Conservation (phyloP, 495 filamentous ascomycete genomes). For the Xylaria scruposa region DNA sequence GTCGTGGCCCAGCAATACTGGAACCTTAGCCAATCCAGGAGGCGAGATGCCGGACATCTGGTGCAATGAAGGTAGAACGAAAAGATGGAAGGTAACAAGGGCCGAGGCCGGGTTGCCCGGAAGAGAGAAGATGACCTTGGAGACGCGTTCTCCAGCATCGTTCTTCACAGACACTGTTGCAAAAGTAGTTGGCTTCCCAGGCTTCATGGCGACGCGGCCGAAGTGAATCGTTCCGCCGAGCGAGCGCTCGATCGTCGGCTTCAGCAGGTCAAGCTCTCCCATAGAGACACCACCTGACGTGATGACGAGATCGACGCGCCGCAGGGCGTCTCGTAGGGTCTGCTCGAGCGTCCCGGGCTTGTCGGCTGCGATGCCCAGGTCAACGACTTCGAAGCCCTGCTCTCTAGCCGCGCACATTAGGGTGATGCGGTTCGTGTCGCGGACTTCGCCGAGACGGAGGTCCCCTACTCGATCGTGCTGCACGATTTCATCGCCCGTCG, state of each 20-base stretch:
- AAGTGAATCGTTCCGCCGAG: slow-evolving; percentile 96
- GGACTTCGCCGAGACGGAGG: slow-evolving; percentile 80
- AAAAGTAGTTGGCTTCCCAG: slow-evolving; percentile 96
- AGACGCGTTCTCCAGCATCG: slow-evolving; percentile 60
- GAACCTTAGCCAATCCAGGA: slow-evolving; percentile 71
- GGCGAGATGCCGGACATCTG: slow-evolving; percentile 67
- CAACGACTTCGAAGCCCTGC: slow-evolving; percentile 81
- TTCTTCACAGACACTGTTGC: slow-evolving; percentile 79
- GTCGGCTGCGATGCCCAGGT: slow-evolving; percentile 88
- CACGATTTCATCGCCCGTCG: slow-evolving; percentile 95
- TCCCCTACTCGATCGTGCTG: slow-evolving; percentile 68
- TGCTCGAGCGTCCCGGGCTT: slow-evolving; percentile 78
- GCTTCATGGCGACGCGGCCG: slow-evolving; percentile 96
- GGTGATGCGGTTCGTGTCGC: slow-evolving; percentile 90
- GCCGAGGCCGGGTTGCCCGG: slow-evolving; percentile 95
- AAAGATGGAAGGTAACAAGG: slow-evolving; percentile 90
- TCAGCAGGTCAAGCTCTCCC: slow-evolving; percentile 97
- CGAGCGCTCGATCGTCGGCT: slow-evolving; percentile 91
- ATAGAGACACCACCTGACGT: slow-evolving; percentile 97
- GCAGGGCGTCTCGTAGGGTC: slow-evolving; percentile 73
- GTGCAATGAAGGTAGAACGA: slow-evolving; percentile 88
- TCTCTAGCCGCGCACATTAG: slow-evolving; percentile 75
- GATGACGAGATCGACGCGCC: slow-evolving; percentile 80
- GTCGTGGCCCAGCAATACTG: slow-evolving; percentile 73
- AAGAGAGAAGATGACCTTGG: slow-evolving; percentile 84